Conservation (phyloP, 1,284 basidiomycete species). For the Cryptococcus jaspeensis region DNA sequence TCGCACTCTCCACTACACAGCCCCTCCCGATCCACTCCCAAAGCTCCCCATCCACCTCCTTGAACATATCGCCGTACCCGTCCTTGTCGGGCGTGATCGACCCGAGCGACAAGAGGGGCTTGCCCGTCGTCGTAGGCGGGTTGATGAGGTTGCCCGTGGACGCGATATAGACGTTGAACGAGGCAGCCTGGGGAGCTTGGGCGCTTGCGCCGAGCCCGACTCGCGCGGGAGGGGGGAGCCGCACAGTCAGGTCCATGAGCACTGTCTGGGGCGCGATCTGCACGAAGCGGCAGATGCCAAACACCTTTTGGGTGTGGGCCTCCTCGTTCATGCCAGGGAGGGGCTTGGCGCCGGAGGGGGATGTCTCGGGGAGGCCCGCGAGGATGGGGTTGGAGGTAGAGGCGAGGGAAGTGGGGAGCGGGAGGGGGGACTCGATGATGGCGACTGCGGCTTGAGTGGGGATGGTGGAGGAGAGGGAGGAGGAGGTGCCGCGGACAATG, state of each 20-base stretch:
- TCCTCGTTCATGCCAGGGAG: constrained; percentile 44
- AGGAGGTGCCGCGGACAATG: constrained; percentile 49
- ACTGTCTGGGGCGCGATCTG: constrained; percentile 49
- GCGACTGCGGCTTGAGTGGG: constrained; percentile 47
- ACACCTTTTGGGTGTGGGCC: constrained; percentile 50
- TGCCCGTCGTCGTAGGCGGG: constrained; percentile 49
- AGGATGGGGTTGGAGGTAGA: constrained; percentile 25
- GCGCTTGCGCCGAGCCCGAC: constrained; percentile 14
- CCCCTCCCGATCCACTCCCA: constrained; percentile 53
- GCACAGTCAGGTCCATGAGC: constrained; percentile 51
- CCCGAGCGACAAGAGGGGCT: constrained; percentile 36
- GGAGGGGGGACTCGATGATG: constrained; percentile 51
- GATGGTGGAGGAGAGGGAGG: constrained; percentile 26
- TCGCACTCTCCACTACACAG: constrained; percentile 43
- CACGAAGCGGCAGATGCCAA: constrained; percentile 52
- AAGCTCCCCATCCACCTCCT: constrained; percentile 49
- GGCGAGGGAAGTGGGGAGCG: constrained; percentile 32
- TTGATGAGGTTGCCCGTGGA: constrained; percentile 48
- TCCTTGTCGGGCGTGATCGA: constrained; percentile 44
- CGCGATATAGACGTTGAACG: constrained; percentile 45
- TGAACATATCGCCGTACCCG: constrained; percentile 52
- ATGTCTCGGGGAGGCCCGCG: constrained; percentile 10
- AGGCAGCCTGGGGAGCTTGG: neutral
- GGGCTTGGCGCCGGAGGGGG: constrained; percentile 5
- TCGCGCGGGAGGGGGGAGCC: constrained; percentile 37